These are phyloP conservation scores for Picochlorum sp. DNA, from an alignment of 139 green algal genomes.

Conservation along the genomic window DNA sequence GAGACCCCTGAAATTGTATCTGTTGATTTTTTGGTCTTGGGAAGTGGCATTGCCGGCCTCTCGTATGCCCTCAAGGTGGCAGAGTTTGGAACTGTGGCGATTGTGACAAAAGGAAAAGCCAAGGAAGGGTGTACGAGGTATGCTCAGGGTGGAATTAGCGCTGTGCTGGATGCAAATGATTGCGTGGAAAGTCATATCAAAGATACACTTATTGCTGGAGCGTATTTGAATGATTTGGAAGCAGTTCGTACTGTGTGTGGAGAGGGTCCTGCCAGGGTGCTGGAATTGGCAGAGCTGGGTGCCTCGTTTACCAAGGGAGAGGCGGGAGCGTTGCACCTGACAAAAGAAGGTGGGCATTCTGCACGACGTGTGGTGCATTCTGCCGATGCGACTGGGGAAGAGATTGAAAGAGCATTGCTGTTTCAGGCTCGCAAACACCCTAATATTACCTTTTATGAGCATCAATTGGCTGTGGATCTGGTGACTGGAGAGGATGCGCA, in stretches of 20 bases:
- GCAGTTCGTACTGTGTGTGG: conserved; percentile 87
- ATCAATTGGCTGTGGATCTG: conserved; percentile 67
- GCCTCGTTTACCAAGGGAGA: conserved; percentile 74
- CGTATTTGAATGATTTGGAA: conserved; percentile 64
- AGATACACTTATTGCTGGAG: conserved; percentile 86
- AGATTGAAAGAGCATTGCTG: conserved; percentile 91
- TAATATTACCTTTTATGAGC: conserved; percentile 79
- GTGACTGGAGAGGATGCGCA: conserved; percentile 40
- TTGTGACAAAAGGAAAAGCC: conserved; percentile 86
- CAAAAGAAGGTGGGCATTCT: conserved; percentile 88
- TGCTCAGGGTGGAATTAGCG: conserved; percentile 88
- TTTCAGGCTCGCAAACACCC: conserved; percentile 41
- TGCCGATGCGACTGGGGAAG: conserved; percentile 82
- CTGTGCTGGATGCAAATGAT: conserved; percentile 84
- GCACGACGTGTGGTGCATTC: conserved; percentile 91
- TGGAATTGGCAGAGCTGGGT: conserved; percentile 82
- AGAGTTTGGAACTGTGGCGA: conserved; percentile 77
- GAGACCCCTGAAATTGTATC: neutral
- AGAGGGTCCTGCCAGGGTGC: conserved; percentile 79
- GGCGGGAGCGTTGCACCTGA: conserved; percentile 72
- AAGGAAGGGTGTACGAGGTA: conserved; percentile 79
- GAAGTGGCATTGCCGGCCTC: conserved; percentile 89
- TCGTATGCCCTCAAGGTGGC: conserved; percentile 91
- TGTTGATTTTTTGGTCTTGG: conserved; percentile 90
- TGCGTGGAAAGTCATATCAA: conserved; percentile 75